Evolutionary conservation across 768 basidiomycete genomes (phyloP).

Genomic region (Leccinum rimulosum): DNA sequence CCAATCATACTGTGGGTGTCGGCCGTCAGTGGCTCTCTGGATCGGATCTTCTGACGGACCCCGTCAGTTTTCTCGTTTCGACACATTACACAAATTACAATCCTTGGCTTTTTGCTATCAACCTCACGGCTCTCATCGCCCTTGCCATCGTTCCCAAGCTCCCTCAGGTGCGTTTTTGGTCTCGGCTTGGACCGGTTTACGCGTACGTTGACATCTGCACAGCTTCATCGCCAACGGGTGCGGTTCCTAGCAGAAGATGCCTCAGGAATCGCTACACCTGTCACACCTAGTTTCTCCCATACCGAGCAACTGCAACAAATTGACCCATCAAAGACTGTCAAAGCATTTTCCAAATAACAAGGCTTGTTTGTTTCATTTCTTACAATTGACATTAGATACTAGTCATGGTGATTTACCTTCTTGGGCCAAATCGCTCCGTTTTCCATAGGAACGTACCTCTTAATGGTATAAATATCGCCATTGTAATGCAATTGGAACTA

Average conservation of each 20-base stretch:
- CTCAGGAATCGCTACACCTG: slow-evolving; percentile 67
- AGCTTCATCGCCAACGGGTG: slow-evolving; percentile 83
- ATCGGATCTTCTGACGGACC: background rate
- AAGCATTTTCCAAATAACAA: slow-evolving; percentile 43
- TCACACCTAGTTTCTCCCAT: slow-evolving; percentile 54
- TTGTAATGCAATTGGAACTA: slow-evolving; percentile 25
- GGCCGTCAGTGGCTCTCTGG: background rate
- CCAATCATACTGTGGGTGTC: slow-evolving; percentile 81
- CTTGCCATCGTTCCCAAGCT: slow-evolving; percentile 92
- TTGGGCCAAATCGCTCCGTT: slow-evolving; percentile 12
- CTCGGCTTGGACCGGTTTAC: slow-evolving; percentile 4
- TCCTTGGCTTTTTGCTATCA: slow-evolving; percentile 89
- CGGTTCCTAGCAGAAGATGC: slow-evolving; percentile 67
- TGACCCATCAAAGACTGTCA: slow-evolving; percentile 41
- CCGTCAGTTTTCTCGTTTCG: slow-evolving; percentile 83
- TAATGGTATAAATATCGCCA: slow-evolving; percentile 35
- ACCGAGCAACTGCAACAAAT: slow-evolving; percentile 39
- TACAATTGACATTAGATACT: slow-evolving; percentile 18
- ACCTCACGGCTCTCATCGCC: slow-evolving; percentile 72
- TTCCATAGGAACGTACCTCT: slow-evolving; percentile 27
- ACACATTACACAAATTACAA: slow-evolving; percentile 99
- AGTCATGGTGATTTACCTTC: slow-evolving; percentile 10
- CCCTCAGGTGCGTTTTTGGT: slow-evolving; percentile 64
- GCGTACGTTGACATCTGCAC: slow-evolving; percentile 17
- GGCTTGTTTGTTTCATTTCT: slow-evolving; percentile 9